Evolutionary conservation across 345 rosid genomes (phyloP).

Genomic region (Eucalyptus lansdowneana): DNA sequence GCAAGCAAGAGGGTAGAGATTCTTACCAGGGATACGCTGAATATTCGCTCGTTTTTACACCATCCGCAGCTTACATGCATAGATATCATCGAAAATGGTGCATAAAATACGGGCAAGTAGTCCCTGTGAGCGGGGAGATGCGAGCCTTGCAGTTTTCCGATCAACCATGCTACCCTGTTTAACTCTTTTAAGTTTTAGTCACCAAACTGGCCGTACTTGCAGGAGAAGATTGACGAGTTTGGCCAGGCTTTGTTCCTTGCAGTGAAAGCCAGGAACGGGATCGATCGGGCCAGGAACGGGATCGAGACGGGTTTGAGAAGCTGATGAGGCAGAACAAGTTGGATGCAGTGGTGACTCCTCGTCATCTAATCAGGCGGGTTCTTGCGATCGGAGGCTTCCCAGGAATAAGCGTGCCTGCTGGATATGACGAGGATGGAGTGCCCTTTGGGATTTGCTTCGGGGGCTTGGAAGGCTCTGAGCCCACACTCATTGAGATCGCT

Average conservation of each 20-base stretch:
- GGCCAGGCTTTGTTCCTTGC: conserved; percentile 28
- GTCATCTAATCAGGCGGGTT: background rate
- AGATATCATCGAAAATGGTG: background rate
- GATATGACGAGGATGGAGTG: conserved; percentile 27
- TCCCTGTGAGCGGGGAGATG: background rate
- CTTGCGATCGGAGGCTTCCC: conserved; percentile 65
- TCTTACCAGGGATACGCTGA: background rate
- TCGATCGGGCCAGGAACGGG: conserved; percentile 1
- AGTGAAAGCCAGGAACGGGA: conserved; percentile 28
- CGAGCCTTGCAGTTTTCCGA: background rate
- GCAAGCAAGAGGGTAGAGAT: background rate
- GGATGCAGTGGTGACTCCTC: conserved; percentile 41
- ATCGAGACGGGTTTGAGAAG: conserved; percentile 42
- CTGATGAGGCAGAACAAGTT: conserved; percentile 29
- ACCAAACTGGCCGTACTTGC: background rate
- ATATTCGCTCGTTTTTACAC: background rate
- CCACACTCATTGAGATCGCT: conserved; percentile 58
- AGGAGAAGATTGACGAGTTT: conserved; percentile 39
- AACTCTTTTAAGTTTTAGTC: background rate
- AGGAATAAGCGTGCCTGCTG: conserved; percentile 58
- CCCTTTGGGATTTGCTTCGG: conserved; percentile 64
- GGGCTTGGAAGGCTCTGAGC: conserved; percentile 51
- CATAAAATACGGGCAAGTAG: background rate
- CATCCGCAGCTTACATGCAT: background rate
- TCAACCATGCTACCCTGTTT: background rate